Percentiles rank a stretch among this genome's conserved stretches.
phyloP scores from a whole-genome alignment of 371 early-diverging fungal genomes.

The Rhizopus delemar region DNA sequence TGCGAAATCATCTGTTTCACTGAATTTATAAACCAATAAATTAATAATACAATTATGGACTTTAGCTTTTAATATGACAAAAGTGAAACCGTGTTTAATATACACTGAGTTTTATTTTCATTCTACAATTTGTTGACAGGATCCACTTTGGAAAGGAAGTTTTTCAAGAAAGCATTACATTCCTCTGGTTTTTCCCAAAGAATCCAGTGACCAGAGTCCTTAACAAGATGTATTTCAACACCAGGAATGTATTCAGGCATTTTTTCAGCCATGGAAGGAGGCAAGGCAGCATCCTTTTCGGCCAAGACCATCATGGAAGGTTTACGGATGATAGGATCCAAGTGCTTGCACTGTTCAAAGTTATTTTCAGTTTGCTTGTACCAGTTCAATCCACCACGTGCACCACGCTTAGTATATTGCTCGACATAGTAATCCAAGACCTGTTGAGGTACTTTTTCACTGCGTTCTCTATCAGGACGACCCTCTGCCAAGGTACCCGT shows the following conservation, averaged over 20 bases:
- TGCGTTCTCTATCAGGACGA: constrained; percentile 24
- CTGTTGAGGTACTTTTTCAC: constrained; percentile 30
- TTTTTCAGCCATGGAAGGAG: constrained; percentile 38
- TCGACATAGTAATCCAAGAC: constrained; percentile 45
- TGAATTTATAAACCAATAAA: neutral
- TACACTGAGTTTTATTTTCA: neutral
- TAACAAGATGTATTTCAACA: constrained; percentile 34
- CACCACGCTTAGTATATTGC: constrained; percentile 31
- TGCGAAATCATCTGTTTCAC: constrained; percentile 32
- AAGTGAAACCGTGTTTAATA: too few species aligned
- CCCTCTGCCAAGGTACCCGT: constrained; percentile 30
- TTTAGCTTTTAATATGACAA: too few species aligned
- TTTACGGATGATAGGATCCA: constrained; percentile 39
- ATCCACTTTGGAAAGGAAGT: constrained; percentile 36
- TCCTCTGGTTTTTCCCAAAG: constrained; percentile 48
- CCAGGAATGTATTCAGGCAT: constrained; percentile 39
- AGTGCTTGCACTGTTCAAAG: constrained; percentile 43
- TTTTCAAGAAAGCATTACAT: constrained; percentile 32
- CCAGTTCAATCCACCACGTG: constrained; percentile 48
- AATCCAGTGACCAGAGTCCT: constrained; percentile 49
- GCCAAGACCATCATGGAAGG: constrained; percentile 49
- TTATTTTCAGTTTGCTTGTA: constrained; percentile 44
- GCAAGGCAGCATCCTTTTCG: constrained; percentile 41
- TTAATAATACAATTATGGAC: too few species aligned
- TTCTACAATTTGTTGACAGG: constrained; percentile 23